phyloP scores from a whole-genome alignment of 495 filamentous ascomycete species.

The Penicillium pulvis region DNA sequence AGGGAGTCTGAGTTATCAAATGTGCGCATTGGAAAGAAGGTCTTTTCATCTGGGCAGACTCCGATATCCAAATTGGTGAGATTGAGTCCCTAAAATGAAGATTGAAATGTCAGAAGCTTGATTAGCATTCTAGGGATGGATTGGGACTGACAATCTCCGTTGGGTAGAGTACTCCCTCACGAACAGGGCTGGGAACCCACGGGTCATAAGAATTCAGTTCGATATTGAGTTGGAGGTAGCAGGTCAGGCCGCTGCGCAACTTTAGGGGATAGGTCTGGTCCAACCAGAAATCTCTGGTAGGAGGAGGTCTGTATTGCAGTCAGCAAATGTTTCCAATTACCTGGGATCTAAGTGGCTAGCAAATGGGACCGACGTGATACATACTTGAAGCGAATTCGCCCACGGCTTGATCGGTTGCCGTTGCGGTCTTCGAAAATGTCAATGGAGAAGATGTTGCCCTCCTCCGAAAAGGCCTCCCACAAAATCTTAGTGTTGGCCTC shows the following conservation, averaged over 20 bases:
- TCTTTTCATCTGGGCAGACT: slow-evolving; percentile 28
- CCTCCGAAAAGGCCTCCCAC: slow-evolving; percentile 39
- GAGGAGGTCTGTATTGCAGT: slow-evolving; percentile 40
- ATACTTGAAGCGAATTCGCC: slow-evolving; percentile 48
- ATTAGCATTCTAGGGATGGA: background rate
- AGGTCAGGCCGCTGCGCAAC: background rate
- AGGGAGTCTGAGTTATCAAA: slow-evolving; percentile 20
- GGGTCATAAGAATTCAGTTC: background rate
- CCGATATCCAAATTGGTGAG: slow-evolving; percentile 36
- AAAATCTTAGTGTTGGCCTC: slow-evolving; percentile 36
- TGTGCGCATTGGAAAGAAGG: slow-evolving; percentile 33
- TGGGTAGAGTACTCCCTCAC: slow-evolving; percentile 28
- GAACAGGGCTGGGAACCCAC: slow-evolving; percentile 32
- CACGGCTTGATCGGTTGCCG: slow-evolving; percentile 29
- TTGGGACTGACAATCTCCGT: slow-evolving; percentile 31
- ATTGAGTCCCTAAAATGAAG: slow-evolving; percentile 28
- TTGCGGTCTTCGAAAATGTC: slow-evolving; percentile 44
- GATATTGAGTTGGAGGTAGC: background rate
- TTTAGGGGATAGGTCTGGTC: slow-evolving; percentile 26
- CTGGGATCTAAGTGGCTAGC: too few relatives aligned
- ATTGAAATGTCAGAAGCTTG: background rate
- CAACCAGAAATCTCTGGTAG: slow-evolving; percentile 43
- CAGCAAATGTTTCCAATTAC: background rate
- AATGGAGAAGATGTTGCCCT: slow-evolving; percentile 46
- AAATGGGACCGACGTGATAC: slow-evolving; percentile 3